Percentiles rank a stretch among this genome's conserved stretches.
These are phyloP conservation scores for Myotisia sp. DNA, from an alignment of 2,329 filamentous ascomycete species.

Conservation along the genomic window DNA sequence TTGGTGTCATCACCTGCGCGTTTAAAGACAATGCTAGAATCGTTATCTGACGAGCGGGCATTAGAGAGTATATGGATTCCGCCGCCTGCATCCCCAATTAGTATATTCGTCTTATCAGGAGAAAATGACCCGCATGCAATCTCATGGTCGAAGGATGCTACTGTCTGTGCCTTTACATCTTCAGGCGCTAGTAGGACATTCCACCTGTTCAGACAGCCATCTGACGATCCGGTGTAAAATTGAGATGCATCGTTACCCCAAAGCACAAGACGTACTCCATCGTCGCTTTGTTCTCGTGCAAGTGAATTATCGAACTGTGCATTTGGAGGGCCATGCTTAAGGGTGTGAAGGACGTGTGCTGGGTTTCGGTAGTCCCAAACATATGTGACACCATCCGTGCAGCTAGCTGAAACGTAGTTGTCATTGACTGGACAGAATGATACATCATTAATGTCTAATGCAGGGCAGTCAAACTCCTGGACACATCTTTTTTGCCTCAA, in stretches of 20 bases:
- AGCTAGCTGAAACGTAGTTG: conserved; percentile 43
- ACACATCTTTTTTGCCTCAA: conserved; percentile 21
- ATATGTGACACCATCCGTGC: conserved; percentile 46
- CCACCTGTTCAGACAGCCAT: conserved; percentile 47
- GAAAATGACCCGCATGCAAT: conserved; percentile 46
- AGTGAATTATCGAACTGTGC: conserved; percentile 30
- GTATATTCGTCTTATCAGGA: conserved; percentile 39
- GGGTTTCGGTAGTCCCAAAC: conserved; percentile 44
- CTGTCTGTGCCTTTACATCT: conserved; percentile 38
- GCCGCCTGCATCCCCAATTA: conserved; percentile 45
- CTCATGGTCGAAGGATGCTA: conserved; percentile 36
- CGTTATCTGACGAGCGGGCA: conserved; percentile 16
- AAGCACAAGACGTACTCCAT: conserved; percentile 44
- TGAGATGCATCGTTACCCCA: conserved; percentile 42
- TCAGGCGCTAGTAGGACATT: conserved; percentile 39
- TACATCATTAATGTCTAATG: conserved; percentile 48
- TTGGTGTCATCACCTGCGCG: too few relatives aligned
- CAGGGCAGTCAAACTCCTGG: conserved; percentile 42
- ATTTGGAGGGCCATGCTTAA: conserved; percentile 39
- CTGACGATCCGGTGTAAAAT: conserved; percentile 47
- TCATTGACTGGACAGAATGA: conserved; percentile 34
- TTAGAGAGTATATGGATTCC: conserved; percentile 39
- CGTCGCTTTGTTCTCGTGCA: conserved; percentile 38
- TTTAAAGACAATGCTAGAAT: conserved; percentile 17
- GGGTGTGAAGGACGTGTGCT: conserved; percentile 32